These are phyloP conservation scores for Calonectria hawksworthii DNA, from an alignment of 2,329 filamentous ascomycete genomes.

Conservation along the genomic window DNA sequence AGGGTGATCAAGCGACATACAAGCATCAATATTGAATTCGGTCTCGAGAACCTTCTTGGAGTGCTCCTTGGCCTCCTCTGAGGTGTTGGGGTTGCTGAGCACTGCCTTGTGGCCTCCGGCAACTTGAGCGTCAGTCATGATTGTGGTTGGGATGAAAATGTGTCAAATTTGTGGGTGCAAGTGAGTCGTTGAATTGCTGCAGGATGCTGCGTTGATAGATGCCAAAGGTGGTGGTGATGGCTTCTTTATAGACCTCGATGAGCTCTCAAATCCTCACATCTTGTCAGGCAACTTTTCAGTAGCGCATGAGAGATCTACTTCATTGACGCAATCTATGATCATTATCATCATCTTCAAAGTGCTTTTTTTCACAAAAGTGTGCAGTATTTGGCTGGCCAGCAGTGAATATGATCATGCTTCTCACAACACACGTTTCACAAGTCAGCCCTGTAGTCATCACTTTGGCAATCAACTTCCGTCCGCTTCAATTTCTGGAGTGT, in stretches of 20 bases:
- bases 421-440: background rate
- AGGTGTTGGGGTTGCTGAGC: constrained; percentile 69
- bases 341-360: background rate
- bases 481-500: background rate
- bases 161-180: background rate
- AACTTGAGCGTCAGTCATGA: constrained; percentile 65
- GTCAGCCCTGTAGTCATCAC: background rate
- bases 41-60: constrained; percentile 66
- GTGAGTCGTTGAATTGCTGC: background rate
- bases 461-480: background rate
- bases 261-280: background rate
- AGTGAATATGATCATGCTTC: background rate
- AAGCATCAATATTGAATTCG: constrained; percentile 59
- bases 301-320: constrained; percentile 7
- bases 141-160: constrained; percentile 38
- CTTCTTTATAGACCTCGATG: constrained; percentile 34
- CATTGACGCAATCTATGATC: constrained; percentile 41
- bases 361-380: background rate
- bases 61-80: constrained; percentile 68
- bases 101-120: constrained; percentile 72
- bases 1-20: constrained; percentile 34
- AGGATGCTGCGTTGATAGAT: background rate
- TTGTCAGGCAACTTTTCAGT: constrained; percentile 10
- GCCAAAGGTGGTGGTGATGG: background rate
- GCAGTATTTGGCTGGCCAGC: background rate